These are phyloP conservation scores for Suhomyces guaymorum DNA, from an alignment of 1,139 yeast species.

Conservation along the genomic window DNA sequence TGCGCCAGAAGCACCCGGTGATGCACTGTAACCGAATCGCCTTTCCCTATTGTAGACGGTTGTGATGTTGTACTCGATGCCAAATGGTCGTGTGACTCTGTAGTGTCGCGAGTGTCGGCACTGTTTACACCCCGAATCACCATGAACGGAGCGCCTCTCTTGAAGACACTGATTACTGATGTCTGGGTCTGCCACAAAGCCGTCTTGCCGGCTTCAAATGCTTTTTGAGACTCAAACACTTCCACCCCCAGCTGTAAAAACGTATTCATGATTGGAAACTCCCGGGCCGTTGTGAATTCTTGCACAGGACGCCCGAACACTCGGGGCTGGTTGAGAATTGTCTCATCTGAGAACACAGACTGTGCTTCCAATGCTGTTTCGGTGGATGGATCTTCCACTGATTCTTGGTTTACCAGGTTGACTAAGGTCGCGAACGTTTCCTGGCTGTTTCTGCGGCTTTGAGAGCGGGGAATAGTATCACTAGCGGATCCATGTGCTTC, in stretches of 20 bases:
- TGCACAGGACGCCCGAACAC: conserved; percentile 27
- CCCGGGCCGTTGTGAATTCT: conserved; percentile 22
- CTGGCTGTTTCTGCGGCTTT: conserved; percentile 13
- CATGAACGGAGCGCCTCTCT: conserved; percentile 36
- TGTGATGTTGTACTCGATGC: too few relatives aligned
- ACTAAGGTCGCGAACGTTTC: conserved; percentile 19
- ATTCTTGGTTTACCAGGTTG: conserved; percentile 7
- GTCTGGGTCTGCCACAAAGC: conserved; percentile 25
- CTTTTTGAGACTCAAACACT: conserved; percentile 23
- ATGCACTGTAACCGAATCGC: conserved; percentile 23
- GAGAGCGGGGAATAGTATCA: not conserved
- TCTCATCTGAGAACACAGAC: conserved; percentile 30
- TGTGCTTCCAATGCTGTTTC: too few relatives aligned
- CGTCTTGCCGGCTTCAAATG: conserved; percentile 16
- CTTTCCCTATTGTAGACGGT: conserved; percentile 18
- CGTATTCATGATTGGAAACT: conserved; percentile 32
- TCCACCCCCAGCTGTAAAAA: conserved; percentile 32
- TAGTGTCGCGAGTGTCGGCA: not conserved
- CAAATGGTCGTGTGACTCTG: not conserved
- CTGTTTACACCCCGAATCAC: conserved; percentile 24
- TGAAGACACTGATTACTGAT: conserved; percentile 34
- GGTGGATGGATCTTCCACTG: too few relatives aligned
- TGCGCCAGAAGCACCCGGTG: conserved; percentile 35
- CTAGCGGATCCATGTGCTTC: not conserved
- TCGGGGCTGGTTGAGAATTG: conserved; percentile 24